Conservation (phyloP, 345 rosid genomes). For the Lenwebbia sp. region DNA sequence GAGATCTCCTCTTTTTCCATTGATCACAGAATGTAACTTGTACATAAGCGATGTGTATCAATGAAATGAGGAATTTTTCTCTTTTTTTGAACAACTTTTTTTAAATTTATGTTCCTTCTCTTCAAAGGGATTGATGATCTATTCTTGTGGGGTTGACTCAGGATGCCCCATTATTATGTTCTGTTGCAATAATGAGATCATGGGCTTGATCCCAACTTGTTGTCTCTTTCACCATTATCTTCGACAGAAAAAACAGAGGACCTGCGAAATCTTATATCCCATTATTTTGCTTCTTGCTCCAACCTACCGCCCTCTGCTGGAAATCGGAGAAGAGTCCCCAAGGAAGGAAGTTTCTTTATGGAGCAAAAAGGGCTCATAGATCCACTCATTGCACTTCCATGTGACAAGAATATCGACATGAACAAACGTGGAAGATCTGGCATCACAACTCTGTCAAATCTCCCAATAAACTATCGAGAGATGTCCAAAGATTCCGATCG, state of each 20-base stretch:
- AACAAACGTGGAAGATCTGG: neutral
- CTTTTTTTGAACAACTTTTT: neutral
- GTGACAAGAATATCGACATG: neutral
- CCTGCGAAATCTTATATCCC: neutral
- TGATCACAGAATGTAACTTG: conserved; percentile 16
- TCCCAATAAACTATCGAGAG: neutral
- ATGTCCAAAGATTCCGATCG: neutral
- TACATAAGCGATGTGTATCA: conserved; percentile 16
- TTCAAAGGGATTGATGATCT: neutral
- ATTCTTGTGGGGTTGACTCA: conserved; percentile 6
- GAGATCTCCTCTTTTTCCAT: neutral
- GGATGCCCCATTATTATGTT: conserved; percentile 4
- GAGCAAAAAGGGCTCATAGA: neutral
- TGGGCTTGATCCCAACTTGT: conserved; percentile 4
- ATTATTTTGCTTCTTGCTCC: neutral
- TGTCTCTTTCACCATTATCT: neutral
- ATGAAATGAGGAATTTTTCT: conserved; percentile 13
- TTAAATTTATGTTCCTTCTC: neutral
- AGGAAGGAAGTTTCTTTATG: neutral
- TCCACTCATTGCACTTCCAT: neutral
- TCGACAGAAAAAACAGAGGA: neutral
- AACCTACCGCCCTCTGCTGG: neutral
- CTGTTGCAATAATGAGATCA: conserved; percentile 3
- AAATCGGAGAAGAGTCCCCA: neutral
- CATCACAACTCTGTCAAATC: neutral